phyloP scores from a whole-genome alignment of 169 alveolate genomes.

The Eimeria praecox region DNA sequence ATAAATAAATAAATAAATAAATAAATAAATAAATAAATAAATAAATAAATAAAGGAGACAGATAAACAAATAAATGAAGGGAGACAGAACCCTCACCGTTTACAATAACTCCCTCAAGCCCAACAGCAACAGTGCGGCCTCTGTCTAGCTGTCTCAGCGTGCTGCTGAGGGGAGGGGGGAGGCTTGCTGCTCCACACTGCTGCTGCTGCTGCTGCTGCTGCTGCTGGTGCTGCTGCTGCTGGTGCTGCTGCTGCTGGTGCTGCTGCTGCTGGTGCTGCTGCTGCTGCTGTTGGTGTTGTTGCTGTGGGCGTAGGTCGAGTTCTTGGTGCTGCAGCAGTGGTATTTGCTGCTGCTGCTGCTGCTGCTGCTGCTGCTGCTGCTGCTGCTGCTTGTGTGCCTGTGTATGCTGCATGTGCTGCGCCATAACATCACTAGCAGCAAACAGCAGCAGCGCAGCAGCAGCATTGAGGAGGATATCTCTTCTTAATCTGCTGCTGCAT shows the following conservation, averaged over 20 bases:
- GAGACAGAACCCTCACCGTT: background rate
- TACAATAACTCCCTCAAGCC: conserved; percentile 26
- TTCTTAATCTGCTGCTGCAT: conserved; percentile 33
- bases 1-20: no score
- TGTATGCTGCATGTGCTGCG: conserved; percentile 60
- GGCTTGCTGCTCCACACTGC: background rate
- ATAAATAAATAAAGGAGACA: background rate
- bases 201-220: background rate
- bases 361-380: conserved; percentile 18
- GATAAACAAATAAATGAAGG: background rate
- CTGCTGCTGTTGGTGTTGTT: background rate
- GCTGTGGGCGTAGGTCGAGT: background rate
- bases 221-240: background rate
- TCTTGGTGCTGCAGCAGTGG: no score
- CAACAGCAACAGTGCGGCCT: conserved; percentile 51
- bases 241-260: conserved; percentile 28
- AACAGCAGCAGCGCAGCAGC: conserved; percentile 67
- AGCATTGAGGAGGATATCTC: conserved; percentile 47
- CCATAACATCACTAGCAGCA: conserved; percentile 56
- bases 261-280: background rate
- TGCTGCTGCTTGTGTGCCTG: conserved; percentile 52
- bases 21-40: no score
- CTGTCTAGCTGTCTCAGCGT: conserved; percentile 27
- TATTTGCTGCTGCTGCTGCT: background rate
- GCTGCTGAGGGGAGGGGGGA: conserved; percentile 41